Percentiles rank a stretch among this genome's conserved stretches.
phyloP scores from a whole-genome alignment of 2,329 filamentous ascomycete genomes.

The Ceratocystis cacaofunesta region DNA sequence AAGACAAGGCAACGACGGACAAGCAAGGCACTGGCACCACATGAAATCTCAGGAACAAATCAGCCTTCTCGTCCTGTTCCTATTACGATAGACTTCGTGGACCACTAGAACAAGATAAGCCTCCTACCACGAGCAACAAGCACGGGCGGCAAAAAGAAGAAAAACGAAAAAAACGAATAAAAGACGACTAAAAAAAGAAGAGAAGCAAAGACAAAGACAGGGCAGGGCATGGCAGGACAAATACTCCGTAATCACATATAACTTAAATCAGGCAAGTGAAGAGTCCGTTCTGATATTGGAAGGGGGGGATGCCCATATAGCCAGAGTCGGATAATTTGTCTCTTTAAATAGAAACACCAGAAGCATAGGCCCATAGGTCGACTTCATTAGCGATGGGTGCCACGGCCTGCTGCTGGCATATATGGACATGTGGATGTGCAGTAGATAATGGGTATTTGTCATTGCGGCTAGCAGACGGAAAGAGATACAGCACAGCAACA shows the following conservation, averaged over 20 bases:
- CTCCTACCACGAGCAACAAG: neutral
- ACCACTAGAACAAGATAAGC: neutral
- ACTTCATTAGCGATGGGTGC: no score
- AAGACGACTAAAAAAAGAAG: neutral
- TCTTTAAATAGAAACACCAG: neutral
- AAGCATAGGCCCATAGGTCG: neutral
- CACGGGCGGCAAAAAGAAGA: neutral
- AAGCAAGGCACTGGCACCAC: neutral
- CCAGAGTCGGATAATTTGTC: neutral
- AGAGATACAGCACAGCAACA: no score
- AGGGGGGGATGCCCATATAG: no score
- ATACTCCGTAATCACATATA: neutral
- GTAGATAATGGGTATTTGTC: no score
- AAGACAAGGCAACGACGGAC: neutral
- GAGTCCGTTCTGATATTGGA: neutral
- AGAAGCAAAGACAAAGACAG: neutral
- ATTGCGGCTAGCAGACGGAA: no score
- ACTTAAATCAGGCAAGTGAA: neutral
- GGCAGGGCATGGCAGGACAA: neutral
- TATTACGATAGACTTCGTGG: neutral
- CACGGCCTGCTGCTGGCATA: neutral
- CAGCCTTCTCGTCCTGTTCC: neutral
- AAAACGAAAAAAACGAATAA: neutral
- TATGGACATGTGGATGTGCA: no score
- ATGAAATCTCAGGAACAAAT: neutral